Percentiles rank a stretch among this genome's conserved stretches.
These are phyloP conservation scores for Pestalotiopsis sp. DNA, from an alignment of 2,329 filamentous ascomycete species.

Conservation along the genomic window DNA sequence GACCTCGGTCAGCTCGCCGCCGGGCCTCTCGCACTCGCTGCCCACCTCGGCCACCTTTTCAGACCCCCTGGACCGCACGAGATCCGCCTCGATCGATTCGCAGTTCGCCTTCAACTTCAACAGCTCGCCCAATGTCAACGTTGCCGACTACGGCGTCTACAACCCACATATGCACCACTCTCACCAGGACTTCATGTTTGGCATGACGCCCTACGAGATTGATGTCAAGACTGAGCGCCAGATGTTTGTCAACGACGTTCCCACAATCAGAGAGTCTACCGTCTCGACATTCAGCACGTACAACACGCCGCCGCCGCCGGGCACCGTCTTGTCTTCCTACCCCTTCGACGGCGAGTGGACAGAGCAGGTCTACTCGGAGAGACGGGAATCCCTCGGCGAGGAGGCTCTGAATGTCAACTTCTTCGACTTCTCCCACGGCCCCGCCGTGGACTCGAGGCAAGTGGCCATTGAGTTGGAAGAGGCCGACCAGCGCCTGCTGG, in stretches of 20 bases:
- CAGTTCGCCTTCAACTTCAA: slow-evolving; percentile 79
- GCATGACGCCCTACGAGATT: slow-evolving; percentile 80
- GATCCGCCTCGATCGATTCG: slow-evolving; percentile 79
- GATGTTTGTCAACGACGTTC: slow-evolving; percentile 90
- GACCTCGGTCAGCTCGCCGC: slow-evolving; percentile 66
- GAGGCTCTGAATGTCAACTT: slow-evolving; percentile 75
- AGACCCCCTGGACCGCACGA: slow-evolving; percentile 70
- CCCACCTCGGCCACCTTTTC: slow-evolving; percentile 81
- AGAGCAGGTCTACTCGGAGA: slow-evolving; percentile 69
- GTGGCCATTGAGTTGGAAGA: slow-evolving; percentile 83
- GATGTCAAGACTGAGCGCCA: slow-evolving; percentile 96
- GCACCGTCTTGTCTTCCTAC: slow-evolving; percentile 65
- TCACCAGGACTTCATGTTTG: slow-evolving; percentile 58
- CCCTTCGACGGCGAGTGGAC: slow-evolving; percentile 69
- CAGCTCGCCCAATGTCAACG: slow-evolving; percentile 54
- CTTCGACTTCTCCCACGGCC: slow-evolving; percentile 77
- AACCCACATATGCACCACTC: slow-evolving; percentile 59
- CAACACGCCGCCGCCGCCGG: slow-evolving; percentile 73
- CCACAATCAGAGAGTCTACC: slow-evolving; percentile 81
- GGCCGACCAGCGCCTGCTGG: slow-evolving; percentile 80
- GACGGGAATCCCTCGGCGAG: slow-evolving; percentile 67
- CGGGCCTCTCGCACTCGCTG: slow-evolving; percentile 78
- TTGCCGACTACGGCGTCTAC: slow-evolving; percentile 62
- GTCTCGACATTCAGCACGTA: slow-evolving; percentile 94
- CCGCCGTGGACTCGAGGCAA: slow-evolving; percentile 64